Evolutionary conservation across 1,284 basidiomycete species (phyloP).

Genomic region (Leccinum olivaceoglutinosum): DNA sequence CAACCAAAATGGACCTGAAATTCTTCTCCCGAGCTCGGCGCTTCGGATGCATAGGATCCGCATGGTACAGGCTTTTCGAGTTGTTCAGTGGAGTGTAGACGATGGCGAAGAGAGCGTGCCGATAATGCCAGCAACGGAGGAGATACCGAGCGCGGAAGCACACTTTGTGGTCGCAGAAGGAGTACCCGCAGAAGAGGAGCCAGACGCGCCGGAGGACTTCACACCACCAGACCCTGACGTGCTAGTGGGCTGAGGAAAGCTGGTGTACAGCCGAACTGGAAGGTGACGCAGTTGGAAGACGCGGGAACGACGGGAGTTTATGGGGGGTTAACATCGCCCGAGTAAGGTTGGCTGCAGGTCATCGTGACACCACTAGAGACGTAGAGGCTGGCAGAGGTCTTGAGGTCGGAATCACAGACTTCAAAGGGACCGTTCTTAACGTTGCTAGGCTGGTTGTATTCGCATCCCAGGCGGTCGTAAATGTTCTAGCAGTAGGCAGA

Average conservation of each 20-base stretch:
- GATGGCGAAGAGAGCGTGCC: conserved; percentile 41
- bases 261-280: conserved; percentile 44
- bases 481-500: conserved; percentile 54
- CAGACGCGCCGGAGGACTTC: conserved; percentile 19
- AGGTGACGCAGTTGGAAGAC: conserved; percentile 60
- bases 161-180: conserved; percentile 27
- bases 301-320: conserved; percentile 57
- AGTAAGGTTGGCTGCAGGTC: conserved; percentile 24
- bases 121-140: conserved; percentile 34
- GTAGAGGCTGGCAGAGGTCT: conserved; percentile 27
- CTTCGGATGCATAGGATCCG: no score
- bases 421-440: conserved; percentile 54
- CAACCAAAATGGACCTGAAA: no score
- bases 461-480: conserved; percentile 63
- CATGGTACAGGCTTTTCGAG: no score
- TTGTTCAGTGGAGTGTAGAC: conserved; percentile 15
- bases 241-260: conserved; percentile 17
- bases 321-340: conserved; percentile 38
- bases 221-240: conserved; percentile 18
- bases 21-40: no score
- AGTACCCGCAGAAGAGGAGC: conserved; percentile 19
- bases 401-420: conserved; percentile 57
- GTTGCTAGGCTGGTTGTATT: conserved; percentile 62
- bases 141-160: conserved; percentile 34
- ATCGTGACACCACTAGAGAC: conserved; percentile 16